Evolutionary conservation across 169 alveolate species (phyloP), one percentile per base, ranked within the genome.

Genomic region (Neospora caninum): DNA sequence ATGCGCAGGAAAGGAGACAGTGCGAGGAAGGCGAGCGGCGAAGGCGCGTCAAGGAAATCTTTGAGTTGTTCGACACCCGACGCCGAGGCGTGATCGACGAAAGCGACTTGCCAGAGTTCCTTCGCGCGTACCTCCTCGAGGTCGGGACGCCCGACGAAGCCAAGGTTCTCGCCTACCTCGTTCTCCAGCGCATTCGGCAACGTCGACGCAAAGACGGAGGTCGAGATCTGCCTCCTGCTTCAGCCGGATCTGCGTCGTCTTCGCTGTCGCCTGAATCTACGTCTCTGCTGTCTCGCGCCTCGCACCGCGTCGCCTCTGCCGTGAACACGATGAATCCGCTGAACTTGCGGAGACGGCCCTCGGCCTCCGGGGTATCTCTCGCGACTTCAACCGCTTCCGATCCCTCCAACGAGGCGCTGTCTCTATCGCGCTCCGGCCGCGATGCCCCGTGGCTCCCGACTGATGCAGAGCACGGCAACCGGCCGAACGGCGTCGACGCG

Each of bases 21-120:
- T 34, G 64, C 64, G 39, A 29, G 16, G 53, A 49, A 34, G 58
- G 34, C 43, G 49, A 27, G 53, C 36, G 93, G 95, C 96, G 95
- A 89, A 94, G 96, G 95, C 98, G 96, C 93, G 95, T 97, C 64
- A 96, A 96, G 94, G 98, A 97, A 83, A 98, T 98, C 22, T 97
- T 97, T 91, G 97, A 96, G 86, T 94, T 96, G 88, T 96, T 97
- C 88, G 98, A 97, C 80, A 95, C 97, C 27, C 97, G 96, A 91
- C 96, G 96, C 70, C 92, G 97, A 67, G 97, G 97, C 45, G 31
- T 42, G 39, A 80, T 93, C 43, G 93, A 64, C 0, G 91, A 58
- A 41, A n/a, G 86, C 42, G 93, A 64, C 78, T n/a, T 93, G 38
- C 69, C 67, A 0, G 95, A 93, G 22, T 53, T 93, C 83, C 95